phyloP scores from a whole-genome alignment of 257 asterid genomes.

The Fraxinus excelsior region DNA sequence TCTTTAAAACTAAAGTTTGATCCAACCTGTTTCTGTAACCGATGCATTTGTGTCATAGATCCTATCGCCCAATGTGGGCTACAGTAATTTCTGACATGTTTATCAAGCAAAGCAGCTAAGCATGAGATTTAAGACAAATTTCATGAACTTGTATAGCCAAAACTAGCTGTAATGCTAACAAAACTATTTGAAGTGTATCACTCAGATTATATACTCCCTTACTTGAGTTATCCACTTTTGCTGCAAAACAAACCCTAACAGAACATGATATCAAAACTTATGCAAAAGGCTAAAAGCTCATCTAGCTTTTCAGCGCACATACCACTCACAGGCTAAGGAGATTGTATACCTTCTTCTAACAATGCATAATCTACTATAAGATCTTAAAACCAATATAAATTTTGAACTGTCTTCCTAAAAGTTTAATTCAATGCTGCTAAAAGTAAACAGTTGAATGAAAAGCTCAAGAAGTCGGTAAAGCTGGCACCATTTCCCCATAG shows the following conservation, averaged over 20 bases:
- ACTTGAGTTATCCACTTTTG: too few species aligned
- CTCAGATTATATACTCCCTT: background rate
- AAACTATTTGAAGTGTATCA: background rate
- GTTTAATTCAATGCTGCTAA: background rate
- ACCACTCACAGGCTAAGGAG: too few species aligned
- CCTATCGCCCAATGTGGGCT: constrained; percentile 25
- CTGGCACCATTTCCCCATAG: background rate
- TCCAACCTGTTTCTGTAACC: constrained; percentile 26
- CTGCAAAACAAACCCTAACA: too few species aligned
- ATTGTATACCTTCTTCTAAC: too few species aligned
- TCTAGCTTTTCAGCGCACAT: too few species aligned
- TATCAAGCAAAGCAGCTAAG: constrained; percentile 14
- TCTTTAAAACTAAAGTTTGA: constrained; percentile 1
- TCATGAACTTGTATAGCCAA: background rate
- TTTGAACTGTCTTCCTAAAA: background rate
- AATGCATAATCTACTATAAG: too few species aligned
- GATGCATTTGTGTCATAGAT: constrained; percentile 18
- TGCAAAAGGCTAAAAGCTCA: too few species aligned
- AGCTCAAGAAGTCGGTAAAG: background rate
- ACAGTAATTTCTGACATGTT: constrained; percentile 9
- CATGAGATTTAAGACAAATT: constrained; percentile 18
- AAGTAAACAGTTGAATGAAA: background rate
- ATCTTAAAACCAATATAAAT: background rate
- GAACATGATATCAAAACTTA: too few species aligned
- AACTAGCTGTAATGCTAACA: background rate